Evolutionary conservation across 139 green algal genomes (phyloP), one percentile per base, ranked within the genome.

Genomic region (Chlorella sorokiniana): DNA sequence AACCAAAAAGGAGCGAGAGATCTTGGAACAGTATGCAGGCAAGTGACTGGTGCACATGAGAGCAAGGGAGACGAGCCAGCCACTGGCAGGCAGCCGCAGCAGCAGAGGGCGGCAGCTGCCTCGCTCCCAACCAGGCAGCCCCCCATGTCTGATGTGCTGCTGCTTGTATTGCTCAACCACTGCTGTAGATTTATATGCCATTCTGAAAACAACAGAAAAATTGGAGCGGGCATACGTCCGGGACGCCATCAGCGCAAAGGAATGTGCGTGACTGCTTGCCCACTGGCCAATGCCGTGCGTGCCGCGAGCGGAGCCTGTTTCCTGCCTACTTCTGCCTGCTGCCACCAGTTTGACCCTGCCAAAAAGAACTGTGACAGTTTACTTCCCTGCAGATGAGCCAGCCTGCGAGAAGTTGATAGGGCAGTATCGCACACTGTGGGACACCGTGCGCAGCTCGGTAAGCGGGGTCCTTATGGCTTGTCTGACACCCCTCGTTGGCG

Each of bases 191-290:
- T 84, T 98, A 16, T 98, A 91, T 76, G 94, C 95, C 23, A 98
- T 98, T 41, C 88, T 98, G 18, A 98, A 98, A 79, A 87, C 94
- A 0, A 95, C 91, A 4, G 95, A 98, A 82, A 97, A 97, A 87
- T 90, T 98, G 42, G 95, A 98, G 82, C 73, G 93, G 14, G 94
- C 93, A 0, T 97, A 93, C 54, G 91, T 96, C 33, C 87, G 93
- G 37, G 93, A 95, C 59, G 87, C 86, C 20, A 93, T 98, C 20
- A 90, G 35, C 51, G 87, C 92, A 2, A 88, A 92, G 61, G 89
- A 94, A 4, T 98, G 56, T 65, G 23, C 6, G 56, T 65, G 16
- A 22, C 56, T 6, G 16, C 56, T n/a, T 29, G n/a, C n/a, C n/a
- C n/a, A n/a, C n/a, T n/a, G n/a, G n/a, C n/a, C n/a, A n/a, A n/a